Evolutionary conservation across 495 filamentous ascomycete species (phyloP), one percentile per base, ranked within the genome.

Genomic region (Immersiella caudata): DNA sequence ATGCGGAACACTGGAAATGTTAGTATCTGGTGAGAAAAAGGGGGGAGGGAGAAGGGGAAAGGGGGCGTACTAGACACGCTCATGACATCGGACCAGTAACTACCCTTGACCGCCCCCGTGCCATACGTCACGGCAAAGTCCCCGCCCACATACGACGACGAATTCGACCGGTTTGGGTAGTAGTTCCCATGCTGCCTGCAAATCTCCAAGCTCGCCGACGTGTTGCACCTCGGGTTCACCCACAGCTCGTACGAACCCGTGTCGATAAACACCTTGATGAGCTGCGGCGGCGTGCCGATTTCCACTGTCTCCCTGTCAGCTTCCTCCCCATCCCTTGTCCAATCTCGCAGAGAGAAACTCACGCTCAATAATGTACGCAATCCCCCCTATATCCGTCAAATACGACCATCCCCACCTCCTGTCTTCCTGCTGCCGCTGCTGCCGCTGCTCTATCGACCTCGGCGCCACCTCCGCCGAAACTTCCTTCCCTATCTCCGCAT

Each of bases 171-270:
- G 22, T 59, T 70, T 0, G 80, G 80, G 54, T 77, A 75, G 57
- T 82, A 82, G 62, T 70, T 77, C 24, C 80, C 80, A 49, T 78
- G 77, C 56, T 69, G 77, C 62, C 68, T 71, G 67, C 80, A 82
- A 22, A 80, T 70, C 0, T 67, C 24, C 3, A 67, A 67, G 49
- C 75, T 77, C 7, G 79, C 78, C 20, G 80, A 77, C n/a, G 73
- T 72, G 40, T 64, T 71, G 68, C 80, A 82, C 36, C 73, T 68
- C 7, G 80, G 80, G 33, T 82, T 79, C 4, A 83, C 77, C 73
- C 81, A 81, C 27, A 80, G 73, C 67, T 82, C 78, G 62, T 79
- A 82, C 4, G 80, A 82, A 2, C 81, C 81, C 11, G 81, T 83
- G 52, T 83, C 81, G 60, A 83, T 71, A 25, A 79, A 79, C 7